These are phyloP conservation scores for Backusella westeae DNA, from an alignment of 192 early-diverging fungal species.

Conservation along the genomic window DNA sequence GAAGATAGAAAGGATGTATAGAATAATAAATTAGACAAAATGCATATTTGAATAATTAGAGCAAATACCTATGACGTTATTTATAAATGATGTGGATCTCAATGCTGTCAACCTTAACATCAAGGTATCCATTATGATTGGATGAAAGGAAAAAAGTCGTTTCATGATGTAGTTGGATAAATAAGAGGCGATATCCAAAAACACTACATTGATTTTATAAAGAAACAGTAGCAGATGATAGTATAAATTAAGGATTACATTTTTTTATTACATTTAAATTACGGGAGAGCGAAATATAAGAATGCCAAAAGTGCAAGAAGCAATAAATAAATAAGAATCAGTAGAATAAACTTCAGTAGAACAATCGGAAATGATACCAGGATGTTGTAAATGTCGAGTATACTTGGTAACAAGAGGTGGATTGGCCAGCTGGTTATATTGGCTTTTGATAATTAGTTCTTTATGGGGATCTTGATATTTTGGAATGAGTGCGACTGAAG, in stretches of 20 bases:
- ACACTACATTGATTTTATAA: too few relatives aligned
- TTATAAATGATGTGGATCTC: too few relatives aligned
- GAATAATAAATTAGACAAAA: not conserved
- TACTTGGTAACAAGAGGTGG: not conserved
- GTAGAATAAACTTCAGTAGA: not conserved
- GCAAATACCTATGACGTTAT: too few relatives aligned
- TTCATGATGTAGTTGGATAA: too few relatives aligned
- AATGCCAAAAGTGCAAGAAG: not conserved
- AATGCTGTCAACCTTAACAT: too few relatives aligned
- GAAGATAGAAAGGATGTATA: slow-evolving; percentile 11
- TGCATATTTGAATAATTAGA: not conserved
- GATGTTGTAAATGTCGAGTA: not conserved
- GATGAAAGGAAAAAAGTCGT: too few relatives aligned
- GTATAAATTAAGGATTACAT: too few relatives aligned
- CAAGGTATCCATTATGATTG: too few relatives aligned
- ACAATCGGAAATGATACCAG: not conserved
- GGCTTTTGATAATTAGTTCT: not conserved
- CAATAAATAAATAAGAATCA: not conserved
- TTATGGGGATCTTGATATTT: not conserved
- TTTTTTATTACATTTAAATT: not conserved
- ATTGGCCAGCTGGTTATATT: not conserved
- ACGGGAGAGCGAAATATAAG: not conserved
- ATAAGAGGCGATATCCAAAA: too few relatives aligned
- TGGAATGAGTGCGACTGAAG: not conserved
- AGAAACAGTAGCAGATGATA: too few relatives aligned